Evolutionary conservation across 257 asterid genomes (phyloP).

Genomic region (Lycium ferocissimum): DNA sequence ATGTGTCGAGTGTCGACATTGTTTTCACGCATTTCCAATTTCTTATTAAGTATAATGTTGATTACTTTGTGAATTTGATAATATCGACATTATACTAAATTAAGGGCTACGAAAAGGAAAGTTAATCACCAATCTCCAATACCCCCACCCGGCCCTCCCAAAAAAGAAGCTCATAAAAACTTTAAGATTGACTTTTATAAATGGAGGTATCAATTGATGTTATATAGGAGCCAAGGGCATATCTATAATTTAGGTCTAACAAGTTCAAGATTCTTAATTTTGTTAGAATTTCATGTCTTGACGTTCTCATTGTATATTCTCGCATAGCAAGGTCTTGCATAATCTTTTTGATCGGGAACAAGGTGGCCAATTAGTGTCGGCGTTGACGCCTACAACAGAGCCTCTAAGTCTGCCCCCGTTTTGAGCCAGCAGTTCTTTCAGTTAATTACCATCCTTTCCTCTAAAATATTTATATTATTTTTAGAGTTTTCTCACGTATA

Average conservation of each 20-base stretch:
- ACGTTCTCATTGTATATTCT: not conserved
- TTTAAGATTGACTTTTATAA: not conserved
- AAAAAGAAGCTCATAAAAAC: not conserved
- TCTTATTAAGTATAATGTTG: not conserved
- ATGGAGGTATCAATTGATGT: not conserved
- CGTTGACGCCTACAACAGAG: too few relatives aligned
- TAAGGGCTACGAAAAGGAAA: not conserved
- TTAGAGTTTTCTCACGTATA: too few relatives aligned
- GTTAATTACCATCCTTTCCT: not conserved
- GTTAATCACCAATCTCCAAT: not conserved
- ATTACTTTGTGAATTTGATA: not conserved
- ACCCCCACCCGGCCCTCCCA: too few relatives aligned
- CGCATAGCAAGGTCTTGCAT: too few relatives aligned
- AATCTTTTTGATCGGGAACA: too few relatives aligned
- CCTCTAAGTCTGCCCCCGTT: too few relatives aligned
- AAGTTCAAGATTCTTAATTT: too few relatives aligned
- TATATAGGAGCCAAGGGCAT: not conserved
- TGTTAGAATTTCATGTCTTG: not conserved
- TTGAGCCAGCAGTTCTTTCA: not conserved
- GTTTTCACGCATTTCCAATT: not conserved
- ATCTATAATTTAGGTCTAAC: too few relatives aligned
- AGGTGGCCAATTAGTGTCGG: too few relatives aligned
- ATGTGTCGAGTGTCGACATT: not conserved
- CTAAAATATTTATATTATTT: too few relatives aligned
- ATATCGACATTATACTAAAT: not conserved